Conservation (phyloP, 345 rosid species). For the Diplotaxis tenuifolia region DNA sequence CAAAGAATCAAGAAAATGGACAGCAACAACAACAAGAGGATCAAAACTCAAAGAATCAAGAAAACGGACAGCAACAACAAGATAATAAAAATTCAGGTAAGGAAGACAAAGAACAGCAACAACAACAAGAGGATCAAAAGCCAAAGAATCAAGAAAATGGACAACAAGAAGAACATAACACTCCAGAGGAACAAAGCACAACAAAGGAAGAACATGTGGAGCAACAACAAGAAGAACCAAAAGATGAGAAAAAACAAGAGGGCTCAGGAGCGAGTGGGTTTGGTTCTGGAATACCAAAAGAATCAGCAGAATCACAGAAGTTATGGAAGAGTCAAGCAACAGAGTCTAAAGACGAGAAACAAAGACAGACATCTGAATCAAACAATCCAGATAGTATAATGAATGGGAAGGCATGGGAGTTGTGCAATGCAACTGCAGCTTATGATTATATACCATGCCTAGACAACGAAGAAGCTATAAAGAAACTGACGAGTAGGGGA, state of each 20-base stretch:
- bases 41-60: neutral
- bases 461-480: constrained; percentile 78
- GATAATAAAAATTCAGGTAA: constrained; percentile 27
- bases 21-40: neutral
- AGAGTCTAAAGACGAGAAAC: constrained; percentile 73
- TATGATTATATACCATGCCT: constrained; percentile 91
- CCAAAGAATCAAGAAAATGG: constrained; percentile 19
- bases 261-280: constrained; percentile 16
- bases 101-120: constrained; percentile 26
- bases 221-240: constrained; percentile 35
- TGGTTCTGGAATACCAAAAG: constrained; percentile 68
- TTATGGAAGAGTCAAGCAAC: constrained; percentile 70
- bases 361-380: constrained; percentile 51
- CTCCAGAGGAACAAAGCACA: constrained; percentile 29
- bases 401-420: constrained; percentile 55
- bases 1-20: neutral
- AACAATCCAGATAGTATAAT: constrained; percentile 27
- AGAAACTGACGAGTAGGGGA: constrained; percentile 44
- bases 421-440: constrained; percentile 80
- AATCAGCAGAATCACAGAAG: constrained; percentile 70
- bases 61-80: constrained; percentile 22
- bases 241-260: constrained; percentile 26
- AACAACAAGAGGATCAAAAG: constrained; percentile 16
- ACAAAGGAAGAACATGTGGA: constrained; percentile 6
- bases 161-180: constrained; percentile 31